These are phyloP conservation scores for Drechslerella dactyloides DNA, from an alignment of 2,329 filamentous ascomycete species.

Conservation along the genomic window DNA sequence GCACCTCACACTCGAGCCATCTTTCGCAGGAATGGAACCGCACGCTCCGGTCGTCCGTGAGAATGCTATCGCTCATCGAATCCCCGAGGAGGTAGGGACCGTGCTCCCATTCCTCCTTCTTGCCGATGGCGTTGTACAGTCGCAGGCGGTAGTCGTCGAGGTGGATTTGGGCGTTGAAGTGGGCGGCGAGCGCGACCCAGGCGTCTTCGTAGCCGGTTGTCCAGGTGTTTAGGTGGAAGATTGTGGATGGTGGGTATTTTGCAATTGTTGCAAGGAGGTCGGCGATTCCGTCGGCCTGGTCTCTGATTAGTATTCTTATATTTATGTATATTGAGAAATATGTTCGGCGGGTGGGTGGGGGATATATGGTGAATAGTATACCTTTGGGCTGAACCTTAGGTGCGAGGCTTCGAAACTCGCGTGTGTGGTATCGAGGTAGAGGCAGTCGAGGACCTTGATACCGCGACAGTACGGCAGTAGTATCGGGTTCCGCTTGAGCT, in stretches of 20 bases:
- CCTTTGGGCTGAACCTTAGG: conserved; percentile 63
- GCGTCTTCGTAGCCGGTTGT: conserved; percentile 94
- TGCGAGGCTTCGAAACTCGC: conserved; percentile 43
- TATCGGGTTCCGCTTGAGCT: conserved; percentile 72
- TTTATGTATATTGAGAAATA: not conserved
- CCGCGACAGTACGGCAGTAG: conserved; percentile 76
- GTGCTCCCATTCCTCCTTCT: conserved; percentile 58
- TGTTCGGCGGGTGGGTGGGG: not conserved
- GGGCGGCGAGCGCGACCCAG: conserved; percentile 78
- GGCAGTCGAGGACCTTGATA: conserved; percentile 72
- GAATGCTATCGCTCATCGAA: conserved; percentile 69
- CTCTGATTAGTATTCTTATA: conserved; percentile 11
- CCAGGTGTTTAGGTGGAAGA: conserved; percentile 87
- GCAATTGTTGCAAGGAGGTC: conserved; percentile 75
- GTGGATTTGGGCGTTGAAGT: conserved; percentile 75
- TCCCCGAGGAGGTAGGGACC: conserved; percentile 71
- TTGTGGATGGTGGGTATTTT: conserved; percentile 72
- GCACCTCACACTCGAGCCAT: conserved; percentile 62
- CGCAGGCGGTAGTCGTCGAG: conserved; percentile 79
- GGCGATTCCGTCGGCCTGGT: conserved; percentile 72
- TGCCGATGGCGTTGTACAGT: conserved; percentile 71
- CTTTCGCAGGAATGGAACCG: conserved; percentile 87
- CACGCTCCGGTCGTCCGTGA: conserved; percentile 69
- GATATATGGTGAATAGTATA: not conserved
- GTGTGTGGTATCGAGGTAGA: conserved; percentile 91